Evolutionary conservation across 768 basidiomycete species (phyloP).

Genomic region (Termitomyces heimii): DNA sequence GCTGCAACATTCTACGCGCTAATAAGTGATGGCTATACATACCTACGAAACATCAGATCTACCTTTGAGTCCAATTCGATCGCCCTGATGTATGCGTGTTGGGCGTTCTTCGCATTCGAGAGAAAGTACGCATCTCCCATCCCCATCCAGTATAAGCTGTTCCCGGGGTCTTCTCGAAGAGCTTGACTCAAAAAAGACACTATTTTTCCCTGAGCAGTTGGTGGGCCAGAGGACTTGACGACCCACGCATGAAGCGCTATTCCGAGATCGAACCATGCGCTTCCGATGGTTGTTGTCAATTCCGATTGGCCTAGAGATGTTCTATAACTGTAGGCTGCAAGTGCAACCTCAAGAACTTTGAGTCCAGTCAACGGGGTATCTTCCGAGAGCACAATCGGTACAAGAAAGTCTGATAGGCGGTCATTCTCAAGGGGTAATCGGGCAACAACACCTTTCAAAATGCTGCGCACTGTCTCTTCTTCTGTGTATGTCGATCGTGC

Average conservation of each 20-base stretch:
- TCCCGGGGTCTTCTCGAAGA: conserved; percentile 63
- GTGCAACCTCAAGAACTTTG: conserved; percentile 43
- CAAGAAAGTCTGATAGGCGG: conserved; percentile 35
- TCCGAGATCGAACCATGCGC: conserved; percentile 73
- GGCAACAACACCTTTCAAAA: conserved; percentile 27
- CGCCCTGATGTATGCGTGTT: conserved; percentile 89
- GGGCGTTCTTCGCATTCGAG: conserved; percentile 64
- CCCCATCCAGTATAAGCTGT: conserved; percentile 76
- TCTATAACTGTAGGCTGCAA: conserved; percentile 57
- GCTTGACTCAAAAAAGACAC: conserved; percentile 61
- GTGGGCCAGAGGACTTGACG: conserved; percentile 22
- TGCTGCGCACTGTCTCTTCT: conserved; percentile 27
- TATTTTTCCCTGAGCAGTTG: conserved; percentile 32
- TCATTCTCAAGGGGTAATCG: conserved; percentile 34
- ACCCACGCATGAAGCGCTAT: conserved; percentile 51
- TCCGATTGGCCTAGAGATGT: conserved; percentile 51
- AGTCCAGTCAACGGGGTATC: conserved; percentile 21
- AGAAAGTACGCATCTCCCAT: conserved; percentile 71
- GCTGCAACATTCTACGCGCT: conserved; percentile 52
- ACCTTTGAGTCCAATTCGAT: conserved; percentile 85
- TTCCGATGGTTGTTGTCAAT: conserved; percentile 36
- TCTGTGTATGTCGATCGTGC: conserved; percentile 43
- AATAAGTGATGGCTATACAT: conserved; percentile 2
- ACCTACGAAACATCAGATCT: conserved; percentile 1
- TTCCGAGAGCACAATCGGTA: conserved; percentile 20